Evolutionary conservation across 805 yeast species (phyloP), one percentile per base, ranked within the genome.

Genomic region (Candida tallmaniae): DNA sequence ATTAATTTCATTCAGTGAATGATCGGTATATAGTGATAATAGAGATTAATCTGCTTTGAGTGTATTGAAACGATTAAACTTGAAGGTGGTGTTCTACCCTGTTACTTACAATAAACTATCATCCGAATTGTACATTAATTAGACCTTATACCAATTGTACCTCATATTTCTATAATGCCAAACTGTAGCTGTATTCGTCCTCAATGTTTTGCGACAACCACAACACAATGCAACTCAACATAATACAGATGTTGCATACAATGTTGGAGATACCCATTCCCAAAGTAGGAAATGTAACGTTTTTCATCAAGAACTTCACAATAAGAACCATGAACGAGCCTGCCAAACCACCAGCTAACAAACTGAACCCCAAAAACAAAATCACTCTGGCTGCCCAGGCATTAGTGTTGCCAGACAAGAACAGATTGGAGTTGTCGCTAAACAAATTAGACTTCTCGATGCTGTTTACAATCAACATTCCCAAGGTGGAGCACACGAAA

Each of bases 181-280:
- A 74, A 29, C 95, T 83, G 56, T 93, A 90, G 43, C 94, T 83
- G 61, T 89, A 90, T 59, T 90, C 97, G 53, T 93, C 97, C 58
- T 93, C 97, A 39, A 88, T 80, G 56, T 88, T 93, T 56, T 90
- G 97, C 15, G 96, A 87, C 35, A 90, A 66, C 98, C 98, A 93
- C 49, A 93, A 65, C 6, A 81, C 70, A 30, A 86, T 77, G 59
- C 97, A 89, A 65, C 97, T 87, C 48, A 86, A 62, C 87, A 90
- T 83, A 23, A 90, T 76, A 41, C 82, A 68, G 6, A 76, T 74
- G 50, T 89, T 87, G 29, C 86, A 79, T 15, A 83, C 73, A 26
- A 93, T 89, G 60, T 90, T 90, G 39, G 86, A 79, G 15, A 87
- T 74, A 12, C 97, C 98, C 96, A 93, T 88, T 4, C 93, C 90